These are phyloP conservation scores for Suillus ampliporus DNA, from an alignment of 768 basidiomycete species.

Conservation along the genomic window DNA sequence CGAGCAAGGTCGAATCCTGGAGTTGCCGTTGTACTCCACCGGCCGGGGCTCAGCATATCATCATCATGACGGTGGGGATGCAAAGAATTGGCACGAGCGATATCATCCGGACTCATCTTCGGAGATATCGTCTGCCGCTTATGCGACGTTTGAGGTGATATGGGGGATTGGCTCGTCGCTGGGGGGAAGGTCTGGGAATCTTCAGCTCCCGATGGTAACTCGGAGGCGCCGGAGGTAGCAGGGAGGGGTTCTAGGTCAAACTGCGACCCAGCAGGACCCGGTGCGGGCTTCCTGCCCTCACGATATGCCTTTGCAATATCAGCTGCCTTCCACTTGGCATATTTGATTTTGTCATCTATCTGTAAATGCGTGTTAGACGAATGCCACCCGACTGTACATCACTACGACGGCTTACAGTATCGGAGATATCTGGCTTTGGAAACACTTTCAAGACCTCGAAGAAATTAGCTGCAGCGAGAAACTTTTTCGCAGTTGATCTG, in stretches of 20 bases:
- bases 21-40: slow-evolving; percentile 80
- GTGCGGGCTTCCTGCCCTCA: slow-evolving; percentile 84
- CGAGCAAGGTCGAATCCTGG: slow-evolving; percentile 55
- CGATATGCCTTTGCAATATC: slow-evolving; percentile 94
- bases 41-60: slow-evolving; percentile 52
- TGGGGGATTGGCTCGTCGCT: slow-evolving; percentile 29
- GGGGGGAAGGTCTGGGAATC: slow-evolving; percentile 34
- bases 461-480: slow-evolving; percentile 93
- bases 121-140: slow-evolving; percentile 42
- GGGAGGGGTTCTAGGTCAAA: slow-evolving; percentile 27
- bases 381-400: neutral
- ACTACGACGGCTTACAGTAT: slow-evolving; percentile 51
- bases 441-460: slow-evolving; percentile 87
- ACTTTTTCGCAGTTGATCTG: slow-evolving; percentile 92
- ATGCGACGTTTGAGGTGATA: slow-evolving; percentile 7
- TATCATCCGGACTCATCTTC: slow-evolving; percentile 32
- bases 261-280: slow-evolving; percentile 71
- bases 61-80: slow-evolving; percentile 34
- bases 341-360: slow-evolving; percentile 88
- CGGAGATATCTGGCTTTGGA: slow-evolving; percentile 59
- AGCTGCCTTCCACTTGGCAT: slow-evolving; percentile 97
- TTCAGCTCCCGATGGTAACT: slow-evolving; percentile 24
- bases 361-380: slow-evolving; percentile 36
- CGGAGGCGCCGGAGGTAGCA: slow-evolving; percentile 14
- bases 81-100: slow-evolving; percentile 35